Evolutionary conservation across 2,329 filamentous ascomycete genomes (phyloP), one percentile per base, ranked within the genome.

Genomic region (Daldinia sp.): DNA sequence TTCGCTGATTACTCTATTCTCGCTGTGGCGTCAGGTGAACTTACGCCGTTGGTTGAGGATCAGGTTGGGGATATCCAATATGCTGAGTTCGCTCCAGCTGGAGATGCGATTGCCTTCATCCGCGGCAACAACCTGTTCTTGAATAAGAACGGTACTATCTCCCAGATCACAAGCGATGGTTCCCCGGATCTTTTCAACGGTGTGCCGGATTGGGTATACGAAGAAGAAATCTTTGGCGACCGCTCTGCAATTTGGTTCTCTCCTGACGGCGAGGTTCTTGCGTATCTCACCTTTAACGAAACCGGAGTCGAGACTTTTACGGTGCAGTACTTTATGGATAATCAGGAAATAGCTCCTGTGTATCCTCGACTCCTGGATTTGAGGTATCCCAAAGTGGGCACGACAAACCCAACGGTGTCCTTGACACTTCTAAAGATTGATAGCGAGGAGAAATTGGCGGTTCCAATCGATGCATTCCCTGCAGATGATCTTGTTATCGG

Each of bases 351-450:
- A 13, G 87, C 89, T 0, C 88, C 88, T 0, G 79, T 84, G 0
- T 92, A 92, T 74, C 89, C 90, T 1, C 78, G 82, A 0, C 86
- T 91, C 70, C 79, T 92, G 1, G 85, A 90, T 26, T 78, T 92
- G 54, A 83, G 89, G 12, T 92, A 92, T 70, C 90, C 90, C 48
- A 92, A 92, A 78, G 89, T 91, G 10, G 89, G 89, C 53, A 86
- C 86, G 54, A 90, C 84, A 68, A 92, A 92, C 74, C 90, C 90
- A 0, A 90, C 87, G 0, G 89, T 82, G 0, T 80, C 84, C 15
- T 83, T 92, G 68, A 87, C 87, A 60, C 75, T 92, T 0, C 79
- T 92, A 2, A 81, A 86, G 20, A 76, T 91, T 12, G 80, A 80
- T 3, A 81, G 82, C 2, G 80, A 82, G 5, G 78, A 85, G 46